Evolutionary conservation across 345 rosid species (phyloP), one percentile per base, ranked within the genome.

Genomic region (Noccaea caerulescens): DNA sequence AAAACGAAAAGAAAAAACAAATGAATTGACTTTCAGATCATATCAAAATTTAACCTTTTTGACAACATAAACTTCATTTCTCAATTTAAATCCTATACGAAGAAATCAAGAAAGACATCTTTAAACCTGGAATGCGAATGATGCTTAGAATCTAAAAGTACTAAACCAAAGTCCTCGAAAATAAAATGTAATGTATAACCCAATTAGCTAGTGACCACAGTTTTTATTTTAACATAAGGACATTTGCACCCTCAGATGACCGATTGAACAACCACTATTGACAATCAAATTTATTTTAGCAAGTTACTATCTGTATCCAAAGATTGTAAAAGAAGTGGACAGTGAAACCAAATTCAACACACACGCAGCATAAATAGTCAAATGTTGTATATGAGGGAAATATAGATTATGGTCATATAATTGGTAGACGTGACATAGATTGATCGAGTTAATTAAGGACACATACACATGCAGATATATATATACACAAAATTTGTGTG

Each of bases 391-490:
- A 55, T 4, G 64, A 56, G 36, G 11, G 8, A 55, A 49, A 55
- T 72, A 30, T 23, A 38, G 38, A 64, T 5, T 36, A 7, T 13
- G 23, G 30, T 27, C 36, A 8, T 16, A 36, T 10, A 13, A 30
- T 72, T 25, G 64, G 70, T 45, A 55, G 64, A 63, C 63, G 64
- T 72, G 46, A 63, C 64, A 66, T 45, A 55, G 71, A 64, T n/a
- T 72, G 65, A 72, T 55, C 30, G 63, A 55, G 30, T 3, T n/a
- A 56, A 14, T n/a, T n/a, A 72, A 56, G 45, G 59, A 65, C 66
- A 65, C 14, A 55, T 55, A 64, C 66, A 72, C 65, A 68, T 68
- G 43, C 63, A 63, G 3, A 65, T 13, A 37, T 23, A 23, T 33
- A 46, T 13, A 53, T 37, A 45, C 6, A 25, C 7, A 59, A n/a